Conservation (phyloP, 345 rosid genomes). For the Eucalyptus guilfoylei region DNA sequence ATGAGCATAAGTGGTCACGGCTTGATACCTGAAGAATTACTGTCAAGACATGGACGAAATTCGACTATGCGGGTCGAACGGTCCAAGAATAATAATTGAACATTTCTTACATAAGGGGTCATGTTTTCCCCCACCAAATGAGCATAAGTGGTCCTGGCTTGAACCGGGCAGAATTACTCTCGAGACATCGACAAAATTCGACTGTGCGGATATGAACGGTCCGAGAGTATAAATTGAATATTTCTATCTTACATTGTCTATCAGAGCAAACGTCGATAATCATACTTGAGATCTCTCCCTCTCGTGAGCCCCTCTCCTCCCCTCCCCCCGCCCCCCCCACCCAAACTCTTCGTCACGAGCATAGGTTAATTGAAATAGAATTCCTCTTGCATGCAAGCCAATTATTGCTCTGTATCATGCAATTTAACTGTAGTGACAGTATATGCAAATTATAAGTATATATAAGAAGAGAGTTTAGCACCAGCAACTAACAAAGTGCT, state of each 20-base stretch:
- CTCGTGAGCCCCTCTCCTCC: not conserved
- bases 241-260: not conserved
- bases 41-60: not conserved
- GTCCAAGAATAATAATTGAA: not conserved
- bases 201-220: not conserved
- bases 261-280: not conserved
- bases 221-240: not conserved
- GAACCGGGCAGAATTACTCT: not conserved
- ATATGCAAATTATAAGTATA: not conserved
- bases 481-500: not conserved
- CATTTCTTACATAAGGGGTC: not conserved
- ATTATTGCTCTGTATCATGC: not conserved
- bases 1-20: not conserved
- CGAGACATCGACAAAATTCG: not conserved
- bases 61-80: not conserved
- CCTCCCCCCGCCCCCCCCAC: rapidly evolving
- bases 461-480: not conserved
- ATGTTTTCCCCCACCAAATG: not conserved
- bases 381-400: not conserved
- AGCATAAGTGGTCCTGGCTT: not conserved
- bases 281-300: not conserved
- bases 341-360: not conserved
- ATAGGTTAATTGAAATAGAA: not conserved
- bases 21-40: not conserved
- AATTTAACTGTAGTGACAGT: not conserved